Base-by-base conservation (phyloP, 1,139 yeast species). In the Kluyveromyces marxianus region DNA sequence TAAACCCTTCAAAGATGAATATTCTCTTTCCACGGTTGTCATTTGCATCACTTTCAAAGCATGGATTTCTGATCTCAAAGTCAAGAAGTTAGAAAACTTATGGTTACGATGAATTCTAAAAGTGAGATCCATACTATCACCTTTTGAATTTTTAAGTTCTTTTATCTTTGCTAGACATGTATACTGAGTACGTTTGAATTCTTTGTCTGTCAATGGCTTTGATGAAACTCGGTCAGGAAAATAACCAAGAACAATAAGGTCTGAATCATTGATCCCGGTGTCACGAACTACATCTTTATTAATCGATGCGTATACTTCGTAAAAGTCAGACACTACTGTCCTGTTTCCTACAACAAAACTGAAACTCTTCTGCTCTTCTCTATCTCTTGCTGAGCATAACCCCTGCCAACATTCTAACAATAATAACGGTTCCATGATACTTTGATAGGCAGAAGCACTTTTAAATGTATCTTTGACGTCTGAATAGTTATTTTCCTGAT, bases 361-460 rank as follows among this genome's bases (percentile, higher is more conserved):
- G 60, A 92, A 83, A 0, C 96, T 90, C 5, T 60, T 66, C 49
- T 79, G 81, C 29, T 76, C 78, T 2, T 75, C 74, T 25, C 87
- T 78, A 45, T 77, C 77, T 54, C 84, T 81, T 0, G 92, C 79
- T 3, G 87, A 74, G 52, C 80, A 83, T 33, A 94, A 77, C 0
- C 89, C 86, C 59, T 90, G 96, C 97, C 97, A 94, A 53, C 96
- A 86, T 68, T 94, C 98, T 40, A 90, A 68, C 67, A 90, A 69
- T 41, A 94, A 68, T 41, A 94, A 69, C 0, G 98, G 97, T 54
- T 82, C 88, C 59, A 87, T 83, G 0, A 77, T 71, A 34, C 71
- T 69, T 42, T 75, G 75, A 59, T 94, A 94, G 4, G 84, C 88
- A 14, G 69, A 70, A 2, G 81, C 80, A 47, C 77, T 70, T 0